These are phyloP conservation scores for Curvularia sp. DNA, from an alignment of 2,329 filamentous ascomycete genomes.

Conservation along the genomic window DNA sequence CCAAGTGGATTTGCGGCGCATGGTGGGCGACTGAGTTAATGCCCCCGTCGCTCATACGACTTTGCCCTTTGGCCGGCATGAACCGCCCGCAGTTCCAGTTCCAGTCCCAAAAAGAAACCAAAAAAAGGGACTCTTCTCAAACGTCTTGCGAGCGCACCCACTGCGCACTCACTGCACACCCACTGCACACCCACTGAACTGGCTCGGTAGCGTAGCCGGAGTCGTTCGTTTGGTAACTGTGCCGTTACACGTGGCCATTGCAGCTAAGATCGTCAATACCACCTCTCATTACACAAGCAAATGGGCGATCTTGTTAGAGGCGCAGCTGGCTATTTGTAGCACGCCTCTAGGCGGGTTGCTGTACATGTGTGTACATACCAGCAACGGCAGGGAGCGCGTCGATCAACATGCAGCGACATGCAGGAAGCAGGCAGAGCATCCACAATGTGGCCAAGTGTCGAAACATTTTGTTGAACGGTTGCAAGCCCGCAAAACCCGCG, in stretches of 20 bases:
- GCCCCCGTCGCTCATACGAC: slow-evolving; percentile 5
- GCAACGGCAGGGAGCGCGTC: slow-evolving; percentile 23
- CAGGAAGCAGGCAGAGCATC: slow-evolving; percentile 27
- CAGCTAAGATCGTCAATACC: slow-evolving; percentile 20
- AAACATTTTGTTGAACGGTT: slow-evolving; percentile 37
- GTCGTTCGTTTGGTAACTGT: slow-evolving; percentile 24
- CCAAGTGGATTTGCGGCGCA: slow-evolving; percentile 12
- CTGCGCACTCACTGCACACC: slow-evolving; percentile 1
- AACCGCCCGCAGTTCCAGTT: background rate
- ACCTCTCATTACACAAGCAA: slow-evolving; percentile 22
- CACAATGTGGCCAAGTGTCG: slow-evolving; percentile 28
- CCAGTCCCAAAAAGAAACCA: background rate
- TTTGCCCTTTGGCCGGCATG: background rate
- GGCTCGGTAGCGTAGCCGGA: slow-evolving; percentile 39
- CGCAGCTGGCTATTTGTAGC: slow-evolving; percentile 1
- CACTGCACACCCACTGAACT: slow-evolving; percentile 22
- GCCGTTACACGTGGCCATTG: slow-evolving; percentile 32
- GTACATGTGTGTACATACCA: slow-evolving; percentile 33
- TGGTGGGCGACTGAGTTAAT: slow-evolving; percentile 12
- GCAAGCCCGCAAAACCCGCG: slow-evolving; percentile 40
- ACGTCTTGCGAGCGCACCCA: slow-evolving; percentile 16
- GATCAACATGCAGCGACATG: slow-evolving; percentile 35
- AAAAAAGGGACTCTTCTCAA: background rate
- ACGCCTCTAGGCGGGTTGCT: background rate
- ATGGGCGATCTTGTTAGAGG: background rate